Percentiles rank a stretch among this genome's conserved stretches.
phyloP scores from a whole-genome alignment of 2,329 filamentous ascomycete genomes.

The Xylariaceae sp. region DNA sequence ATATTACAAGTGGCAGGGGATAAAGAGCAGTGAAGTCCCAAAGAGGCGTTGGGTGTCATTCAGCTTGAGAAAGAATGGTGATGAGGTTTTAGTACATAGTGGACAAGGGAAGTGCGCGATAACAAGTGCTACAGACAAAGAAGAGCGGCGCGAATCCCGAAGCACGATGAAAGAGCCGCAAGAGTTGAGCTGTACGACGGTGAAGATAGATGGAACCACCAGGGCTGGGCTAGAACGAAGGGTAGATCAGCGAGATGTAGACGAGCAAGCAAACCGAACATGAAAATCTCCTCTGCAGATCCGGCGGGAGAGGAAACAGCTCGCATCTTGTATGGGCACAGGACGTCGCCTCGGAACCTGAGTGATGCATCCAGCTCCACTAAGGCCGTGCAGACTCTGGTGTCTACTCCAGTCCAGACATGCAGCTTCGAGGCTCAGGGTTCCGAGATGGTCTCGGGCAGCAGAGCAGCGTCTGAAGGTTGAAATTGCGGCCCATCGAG shows the following conservation, averaged over 20 bases:
- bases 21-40: slow-evolving; percentile 23
- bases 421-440: slow-evolving; percentile 1
- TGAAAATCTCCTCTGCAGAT: slow-evolving; percentile 5
- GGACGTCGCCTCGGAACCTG: neutral
- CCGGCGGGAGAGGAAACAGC: slow-evolving; percentile 10
- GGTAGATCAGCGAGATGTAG: slow-evolving; percentile 1
- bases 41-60: slow-evolving; percentile 18
- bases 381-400: slow-evolving; percentile 1
- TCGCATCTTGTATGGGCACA: slow-evolving; percentile 27
- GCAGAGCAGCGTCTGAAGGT: slow-evolving; percentile 19
- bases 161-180: slow-evolving; percentile 15
- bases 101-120: slow-evolving; percentile 19
- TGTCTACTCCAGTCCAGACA: slow-evolving; percentile 3
- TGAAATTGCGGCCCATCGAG: slow-evolving; percentile 25
- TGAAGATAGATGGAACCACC: slow-evolving; percentile 12
- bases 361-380: slow-evolving; percentile 7
- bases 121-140: slow-evolving; percentile 7
- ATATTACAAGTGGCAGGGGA: slow-evolving; percentile 23
- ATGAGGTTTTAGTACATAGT: slow-evolving; percentile 9
- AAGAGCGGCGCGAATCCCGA: slow-evolving; percentile 14
- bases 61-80: slow-evolving; percentile 18
- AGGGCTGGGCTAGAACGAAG: slow-evolving; percentile 17
- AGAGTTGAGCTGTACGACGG: slow-evolving; percentile 3
- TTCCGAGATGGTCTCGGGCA: slow-evolving; percentile 13
- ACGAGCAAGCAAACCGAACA: slow-evolving; percentile 14